A percentile compares a stretch with the other conserved stretches of the same genome.
phyloP scores from a whole-genome alignment of 1,284 basidiomycete species.

The Melanopsichium pennsylvanicum region DNA sequence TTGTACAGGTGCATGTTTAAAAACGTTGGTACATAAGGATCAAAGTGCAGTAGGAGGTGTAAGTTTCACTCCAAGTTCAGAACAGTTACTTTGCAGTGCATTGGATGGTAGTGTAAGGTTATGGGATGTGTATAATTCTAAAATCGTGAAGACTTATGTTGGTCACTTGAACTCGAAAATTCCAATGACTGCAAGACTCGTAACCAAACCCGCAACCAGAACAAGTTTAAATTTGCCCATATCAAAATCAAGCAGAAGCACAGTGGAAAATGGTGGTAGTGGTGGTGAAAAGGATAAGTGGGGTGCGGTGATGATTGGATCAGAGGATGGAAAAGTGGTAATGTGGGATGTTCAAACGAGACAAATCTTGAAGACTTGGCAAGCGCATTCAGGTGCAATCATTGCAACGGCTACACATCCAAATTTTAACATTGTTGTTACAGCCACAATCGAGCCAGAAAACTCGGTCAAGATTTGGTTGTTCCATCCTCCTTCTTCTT shows the following conservation, averaged over 20 bases:
- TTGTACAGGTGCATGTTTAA: conserved; percentile 93
- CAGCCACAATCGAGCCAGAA: conserved; percentile 52
- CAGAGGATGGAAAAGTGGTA: conserved; percentile 86
- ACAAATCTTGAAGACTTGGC: conserved; percentile 76
- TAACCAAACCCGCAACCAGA: conserved; percentile 1
- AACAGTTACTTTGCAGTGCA: conserved; percentile 84
- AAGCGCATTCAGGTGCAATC: conserved; percentile 75
- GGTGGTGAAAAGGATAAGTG: no score
- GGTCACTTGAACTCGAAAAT: conserved; percentile 84
- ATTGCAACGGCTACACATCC: conserved; percentile 49
- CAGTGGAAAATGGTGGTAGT: no score
- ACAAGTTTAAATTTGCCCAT: background rate
- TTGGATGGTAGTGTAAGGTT: conserved; percentile 91
- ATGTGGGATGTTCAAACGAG: conserved; percentile 91
- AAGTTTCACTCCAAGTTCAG: conserved; percentile 87
- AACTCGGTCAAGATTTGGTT: conserved; percentile 49
- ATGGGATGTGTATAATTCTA: conserved; percentile 91
- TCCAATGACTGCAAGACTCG: conserved; percentile 65
- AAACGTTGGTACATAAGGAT: conserved; percentile 93
- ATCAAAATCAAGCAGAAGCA: no score
- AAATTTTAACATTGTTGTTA: conserved; percentile 43
- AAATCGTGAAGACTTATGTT: conserved; percentile 89
- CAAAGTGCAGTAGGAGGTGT: conserved; percentile 90
- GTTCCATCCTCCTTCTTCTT: no score
- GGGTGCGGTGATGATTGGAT: conserved; percentile 76